Percentiles rank a stretch among this genome's conserved stretches.
Evolutionary conservation across 2,329 filamentous ascomycete genomes (phyloP).

Genomic region (Fusarium musae): DNA sequence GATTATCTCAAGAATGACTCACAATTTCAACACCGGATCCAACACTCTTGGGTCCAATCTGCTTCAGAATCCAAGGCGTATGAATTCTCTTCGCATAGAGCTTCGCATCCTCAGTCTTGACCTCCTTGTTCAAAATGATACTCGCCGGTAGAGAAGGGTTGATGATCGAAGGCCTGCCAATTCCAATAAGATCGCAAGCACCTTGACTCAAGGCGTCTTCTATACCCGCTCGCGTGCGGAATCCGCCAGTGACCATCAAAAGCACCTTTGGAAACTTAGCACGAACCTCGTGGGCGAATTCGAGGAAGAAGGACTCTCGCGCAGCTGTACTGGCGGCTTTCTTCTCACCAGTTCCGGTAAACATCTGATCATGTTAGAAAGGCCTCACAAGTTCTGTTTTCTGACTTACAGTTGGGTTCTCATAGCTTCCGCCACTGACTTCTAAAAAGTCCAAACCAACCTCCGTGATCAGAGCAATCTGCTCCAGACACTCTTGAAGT

Average conservation of each 20-base stretch:
- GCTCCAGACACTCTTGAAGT: slow-evolving; percentile 65
- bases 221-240: slow-evolving; percentile 61
- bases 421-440: slow-evolving; percentile 71
- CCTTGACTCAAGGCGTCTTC: slow-evolving; percentile 52
- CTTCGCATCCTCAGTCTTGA: slow-evolving; percentile 24
- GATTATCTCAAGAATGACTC: accelerated
- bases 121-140: slow-evolving; percentile 29
- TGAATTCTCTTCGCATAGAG: slow-evolving; percentile 12
- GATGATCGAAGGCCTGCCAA: slow-evolving; percentile 53
- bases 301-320: slow-evolving; percentile 75
- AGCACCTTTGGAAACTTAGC: slow-evolving; percentile 55
- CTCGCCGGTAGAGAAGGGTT: slow-evolving; percentile 52
- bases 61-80: slow-evolving; percentile 32
- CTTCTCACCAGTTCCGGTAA: slow-evolving; percentile 35
- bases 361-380: slow-evolving; percentile 47
- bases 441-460: slow-evolving; percentile 74
- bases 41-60: slow-evolving; percentile 24
- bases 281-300: slow-evolving; percentile 68
- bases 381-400: background rate
- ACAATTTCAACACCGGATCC: slow-evolving; percentile 37
- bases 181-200: slow-evolving; percentile 55
- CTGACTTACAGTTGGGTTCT: slow-evolving; percentile 59
- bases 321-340: slow-evolving; percentile 55
- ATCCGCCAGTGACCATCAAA: slow-evolving; percentile 71
- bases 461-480: slow-evolving; percentile 61